A percentile compares a stretch with the other conserved stretches of the same genome.
phyloP scores from a whole-genome alignment of 2,329 filamentous ascomycete genomes.

The Huntiella bhutanensis region DNA sequence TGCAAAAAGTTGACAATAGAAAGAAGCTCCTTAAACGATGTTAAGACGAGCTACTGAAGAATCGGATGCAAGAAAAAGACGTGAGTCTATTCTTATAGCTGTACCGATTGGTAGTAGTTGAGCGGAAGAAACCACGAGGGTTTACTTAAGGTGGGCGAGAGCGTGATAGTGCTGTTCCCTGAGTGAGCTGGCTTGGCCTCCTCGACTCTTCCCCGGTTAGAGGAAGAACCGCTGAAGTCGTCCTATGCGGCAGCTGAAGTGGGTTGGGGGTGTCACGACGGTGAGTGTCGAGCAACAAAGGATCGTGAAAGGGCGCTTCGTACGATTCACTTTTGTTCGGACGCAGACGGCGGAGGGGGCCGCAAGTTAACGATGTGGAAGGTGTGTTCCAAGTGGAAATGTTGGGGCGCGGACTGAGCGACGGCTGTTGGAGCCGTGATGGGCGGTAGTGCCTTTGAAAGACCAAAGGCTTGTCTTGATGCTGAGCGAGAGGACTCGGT shows the following conservation, averaged over 20 bases:
- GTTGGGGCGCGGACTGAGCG: conserved; percentile 44
- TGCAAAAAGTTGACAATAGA: not conserved
- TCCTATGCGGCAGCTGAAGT: conserved; percentile 99
- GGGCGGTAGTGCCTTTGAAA: conserved; percentile 38
- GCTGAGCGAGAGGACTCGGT: conserved; percentile 6
- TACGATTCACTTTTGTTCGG: conserved; percentile 29
- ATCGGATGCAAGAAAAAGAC: conserved; percentile 14
- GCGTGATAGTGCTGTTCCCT: conserved; percentile 84
- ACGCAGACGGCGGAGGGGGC: conserved; percentile 30
- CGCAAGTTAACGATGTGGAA: conserved; percentile 48
- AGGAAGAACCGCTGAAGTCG: conserved; percentile 96
- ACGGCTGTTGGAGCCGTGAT: conserved; percentile 47
- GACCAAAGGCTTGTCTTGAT: conserved; percentile 38
- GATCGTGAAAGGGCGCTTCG: conserved; percentile 32
- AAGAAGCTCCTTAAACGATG: conserved; percentile 7
- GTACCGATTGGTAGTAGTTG: conserved; percentile 5
- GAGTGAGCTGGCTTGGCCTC: conserved; percentile 85
- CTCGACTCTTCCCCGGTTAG: conserved; percentile 98
- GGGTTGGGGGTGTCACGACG: conserved; percentile 38
- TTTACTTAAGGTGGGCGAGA: conserved; percentile 93
- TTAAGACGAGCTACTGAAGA: conserved; percentile 10
- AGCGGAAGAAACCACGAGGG: conserved; percentile 15
- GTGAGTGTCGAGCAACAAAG: conserved; percentile 26
- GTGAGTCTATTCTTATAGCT: conserved; percentile 4
- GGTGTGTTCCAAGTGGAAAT: conserved; percentile 47